phyloP scores from a whole-genome alignment of 225 moss, liverwort and hornwort species.

The Marchantia paleacea region DNA sequence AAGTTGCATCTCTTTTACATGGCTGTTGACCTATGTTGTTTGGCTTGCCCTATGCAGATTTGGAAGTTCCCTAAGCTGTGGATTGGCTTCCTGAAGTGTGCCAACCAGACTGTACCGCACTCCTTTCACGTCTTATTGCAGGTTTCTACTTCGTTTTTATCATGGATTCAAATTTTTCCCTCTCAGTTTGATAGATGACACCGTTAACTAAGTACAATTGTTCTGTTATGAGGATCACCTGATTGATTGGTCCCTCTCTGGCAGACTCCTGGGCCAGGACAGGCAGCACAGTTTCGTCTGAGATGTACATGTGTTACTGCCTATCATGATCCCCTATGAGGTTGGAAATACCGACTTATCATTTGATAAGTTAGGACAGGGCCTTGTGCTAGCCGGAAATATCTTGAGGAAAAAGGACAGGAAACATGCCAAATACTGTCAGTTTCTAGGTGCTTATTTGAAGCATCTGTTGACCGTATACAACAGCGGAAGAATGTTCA shows the following conservation, averaged over 20 bases:
- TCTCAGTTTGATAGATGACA: not conserved
- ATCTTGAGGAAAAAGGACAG: not conserved
- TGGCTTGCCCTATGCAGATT: constrained; percentile 55
- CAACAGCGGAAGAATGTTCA: not conserved
- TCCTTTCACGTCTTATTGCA: constrained; percentile 96
- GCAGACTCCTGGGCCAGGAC: constrained; percentile 1
- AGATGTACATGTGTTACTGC: constrained; percentile 11
- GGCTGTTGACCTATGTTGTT: not conserved
- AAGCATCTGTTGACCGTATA: not conserved
- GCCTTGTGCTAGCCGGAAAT: not conserved
- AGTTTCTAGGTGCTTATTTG: not conserved
- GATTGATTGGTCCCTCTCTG: constrained; percentile 3
- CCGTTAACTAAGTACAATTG: not conserved
- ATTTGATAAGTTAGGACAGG: constrained; percentile 3
- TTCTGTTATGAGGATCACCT: not conserved
- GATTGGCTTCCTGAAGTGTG: constrained; percentile 98
- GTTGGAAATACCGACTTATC: constrained; percentile 8
- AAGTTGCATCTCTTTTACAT: no score
- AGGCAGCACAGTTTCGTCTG: constrained; percentile 9
- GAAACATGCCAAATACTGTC: not conserved
- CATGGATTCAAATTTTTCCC: not conserved
- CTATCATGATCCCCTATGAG: constrained; percentile 8
- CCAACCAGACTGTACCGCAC: constrained; percentile 94
- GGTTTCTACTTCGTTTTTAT: constrained; percentile 38
- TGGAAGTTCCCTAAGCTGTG: constrained; percentile 99